phyloP scores from a whole-genome alignment of 2,329 filamentous ascomycete genomes.

The Colletotrichum orbiculare region DNA sequence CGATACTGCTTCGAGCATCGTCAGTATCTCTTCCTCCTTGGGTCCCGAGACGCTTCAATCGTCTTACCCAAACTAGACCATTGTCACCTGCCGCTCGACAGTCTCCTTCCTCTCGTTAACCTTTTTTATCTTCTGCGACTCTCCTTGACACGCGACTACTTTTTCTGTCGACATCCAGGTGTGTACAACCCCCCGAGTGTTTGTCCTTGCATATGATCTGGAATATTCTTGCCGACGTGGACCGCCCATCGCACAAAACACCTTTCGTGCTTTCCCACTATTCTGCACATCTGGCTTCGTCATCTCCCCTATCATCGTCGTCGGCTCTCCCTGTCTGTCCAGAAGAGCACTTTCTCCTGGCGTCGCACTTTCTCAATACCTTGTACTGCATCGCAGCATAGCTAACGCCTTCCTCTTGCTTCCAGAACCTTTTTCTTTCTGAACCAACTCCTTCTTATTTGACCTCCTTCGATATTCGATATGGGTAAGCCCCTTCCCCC shows the following conservation, averaged over 20 bases:
- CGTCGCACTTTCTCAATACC: neutral
- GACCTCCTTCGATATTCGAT: slow-evolving; percentile 48
- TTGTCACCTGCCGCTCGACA: slow-evolving; percentile 15
- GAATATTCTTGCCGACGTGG: neutral
- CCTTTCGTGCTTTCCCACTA: neutral
- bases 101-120: slow-evolving; percentile 40
- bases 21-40: slow-evolving; percentile 32
- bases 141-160: slow-evolving; percentile 50
- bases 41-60: slow-evolving; percentile 16
- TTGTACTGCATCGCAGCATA: slow-evolving; percentile 1
- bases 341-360: neutral
- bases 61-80: slow-evolving; percentile 17
- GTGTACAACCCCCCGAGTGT: slow-evolving; percentile 32
- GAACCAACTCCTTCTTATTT: slow-evolving; percentile 39
- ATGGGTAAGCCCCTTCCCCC: slow-evolving; percentile 58
- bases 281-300: slow-evolving; percentile 9
- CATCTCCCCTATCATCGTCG: slow-evolving; percentile 17
- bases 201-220: slow-evolving; percentile 3
- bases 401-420: slow-evolving; percentile 41
- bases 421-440: slow-evolving; percentile 41
- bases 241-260: neutral
- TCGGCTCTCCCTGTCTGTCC: slow-evolving; percentile 18
- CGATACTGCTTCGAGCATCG: slow-evolving; percentile 33
- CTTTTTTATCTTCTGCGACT: slow-evolving; percentile 42
- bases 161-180: slow-evolving; percentile 38